Percentiles rank a stretch among this genome's conserved stretches.
phyloP scores from a whole-genome alignment of 345 rosid genomes.

The Syzygium oleosum region DNA sequence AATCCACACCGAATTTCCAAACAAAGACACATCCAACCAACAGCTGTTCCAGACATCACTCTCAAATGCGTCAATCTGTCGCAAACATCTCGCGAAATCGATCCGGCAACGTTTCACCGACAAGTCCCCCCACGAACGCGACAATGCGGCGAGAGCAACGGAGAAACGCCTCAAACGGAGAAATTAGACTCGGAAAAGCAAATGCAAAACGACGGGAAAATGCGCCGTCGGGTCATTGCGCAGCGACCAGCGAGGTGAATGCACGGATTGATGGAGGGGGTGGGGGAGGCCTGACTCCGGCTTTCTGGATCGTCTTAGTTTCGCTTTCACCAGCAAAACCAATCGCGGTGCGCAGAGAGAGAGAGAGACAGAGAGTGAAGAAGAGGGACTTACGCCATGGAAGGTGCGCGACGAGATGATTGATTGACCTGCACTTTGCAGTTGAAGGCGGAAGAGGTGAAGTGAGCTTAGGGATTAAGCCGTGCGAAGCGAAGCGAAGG shows the following conservation, averaged over 20 bases:
- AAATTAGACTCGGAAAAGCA: background rate
- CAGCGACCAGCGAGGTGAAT: background rate
- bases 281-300: background rate
- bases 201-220: background rate
- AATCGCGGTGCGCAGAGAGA: background rate
- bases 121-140: background rate
- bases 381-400: background rate
- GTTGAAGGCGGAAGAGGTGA: background rate
- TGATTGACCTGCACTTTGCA: background rate
- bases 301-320: background rate
- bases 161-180: background rate
- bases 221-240: background rate
- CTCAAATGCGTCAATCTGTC: background rate
- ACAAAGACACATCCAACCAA: background rate
- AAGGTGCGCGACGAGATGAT: background rate
- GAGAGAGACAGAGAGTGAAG: background rate
- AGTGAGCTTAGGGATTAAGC: background rate
- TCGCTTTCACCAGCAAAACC: background rate
- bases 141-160: background rate
- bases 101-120: background rate
- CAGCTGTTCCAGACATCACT: background rate
- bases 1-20: background rate
- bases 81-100: background rate
- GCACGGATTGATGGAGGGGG: background rate
- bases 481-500: background rate